A percentile compares a stretch with the other conserved stretches of the same genome.
These are phyloP conservation scores for Skeletonema grethae DNA, from an alignment of 108 stramenopile species.

Conservation along the genomic window DNA sequence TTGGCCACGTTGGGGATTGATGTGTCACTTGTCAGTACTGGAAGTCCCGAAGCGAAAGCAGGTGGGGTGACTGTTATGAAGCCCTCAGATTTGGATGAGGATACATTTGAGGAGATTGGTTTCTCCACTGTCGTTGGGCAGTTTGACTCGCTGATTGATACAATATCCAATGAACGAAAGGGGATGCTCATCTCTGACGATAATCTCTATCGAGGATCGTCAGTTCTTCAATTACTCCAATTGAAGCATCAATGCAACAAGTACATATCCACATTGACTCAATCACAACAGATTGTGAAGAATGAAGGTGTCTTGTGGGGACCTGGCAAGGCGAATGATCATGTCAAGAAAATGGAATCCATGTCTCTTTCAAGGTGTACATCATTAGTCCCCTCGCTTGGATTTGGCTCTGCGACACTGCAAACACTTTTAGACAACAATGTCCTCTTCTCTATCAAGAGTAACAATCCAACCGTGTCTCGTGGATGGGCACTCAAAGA, in stretches of 20 bases:
- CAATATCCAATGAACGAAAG: constrained; percentile 61
- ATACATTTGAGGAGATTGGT: constrained; percentile 51
- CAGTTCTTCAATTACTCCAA: constrained; percentile 50
- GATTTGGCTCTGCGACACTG: constrained; percentile 61
- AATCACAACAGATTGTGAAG: constrained; percentile 66
- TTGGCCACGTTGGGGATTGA: constrained; percentile 70
- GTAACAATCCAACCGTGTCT: constrained; percentile 24
- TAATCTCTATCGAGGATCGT: constrained; percentile 18
- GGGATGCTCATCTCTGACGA: constrained; percentile 19
- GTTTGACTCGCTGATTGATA: constrained; percentile 84
- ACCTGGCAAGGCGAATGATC: constrained; percentile 69
- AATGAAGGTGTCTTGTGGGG: constrained; percentile 76
- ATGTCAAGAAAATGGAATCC: constrained; percentile 53
- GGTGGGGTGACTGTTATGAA: constrained; percentile 45
- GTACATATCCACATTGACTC: constrained; percentile 70
- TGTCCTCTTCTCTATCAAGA: constrained; percentile 50
- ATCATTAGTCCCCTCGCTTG: constrained; percentile 50
- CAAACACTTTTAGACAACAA: constrained; percentile 65
- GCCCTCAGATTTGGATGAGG: constrained; percentile 51
- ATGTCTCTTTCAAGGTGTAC: constrained; percentile 14
- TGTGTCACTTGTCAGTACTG: constrained; percentile 65
- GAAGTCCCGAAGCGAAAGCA: constrained; percentile 32
- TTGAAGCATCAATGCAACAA: constrained; percentile 53
- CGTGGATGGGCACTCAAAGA: constrained; percentile 73
- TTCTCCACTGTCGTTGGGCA: constrained; percentile 63